phyloP scores from a whole-genome alignment of 2,329 filamentous ascomycete genomes.

The Aspergillus cejpii region DNA sequence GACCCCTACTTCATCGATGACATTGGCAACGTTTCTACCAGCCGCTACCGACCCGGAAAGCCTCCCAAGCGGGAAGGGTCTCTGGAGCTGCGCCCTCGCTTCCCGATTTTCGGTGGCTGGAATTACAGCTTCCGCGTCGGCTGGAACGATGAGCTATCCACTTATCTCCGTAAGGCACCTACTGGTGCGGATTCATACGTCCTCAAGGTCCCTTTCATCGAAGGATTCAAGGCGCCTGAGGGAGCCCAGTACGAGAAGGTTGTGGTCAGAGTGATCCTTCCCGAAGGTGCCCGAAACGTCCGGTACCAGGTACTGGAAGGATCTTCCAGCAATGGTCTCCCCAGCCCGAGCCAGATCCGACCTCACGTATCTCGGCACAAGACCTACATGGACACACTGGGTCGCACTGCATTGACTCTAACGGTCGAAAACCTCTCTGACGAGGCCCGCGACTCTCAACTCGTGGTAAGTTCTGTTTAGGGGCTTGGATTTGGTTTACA shows the following conservation, averaged over 20 bases:
- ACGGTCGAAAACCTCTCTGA: constrained; percentile 83
- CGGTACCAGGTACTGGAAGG: constrained; percentile 67
- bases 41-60: constrained; percentile 61
- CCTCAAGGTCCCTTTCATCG: constrained; percentile 84
- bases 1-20: constrained; percentile 94
- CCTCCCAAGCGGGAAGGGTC: constrained; percentile 68
- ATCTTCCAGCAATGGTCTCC: constrained; percentile 58
- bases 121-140: constrained; percentile 96
- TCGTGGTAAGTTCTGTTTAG: constrained; percentile 51
- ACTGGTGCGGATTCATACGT: constrained; percentile 65
- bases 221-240: constrained; percentile 80
- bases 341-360: constrained; percentile 49
- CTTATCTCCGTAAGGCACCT: constrained; percentile 60
- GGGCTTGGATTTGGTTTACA: not conserved
- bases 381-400: constrained; percentile 90
- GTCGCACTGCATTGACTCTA: constrained; percentile 73
- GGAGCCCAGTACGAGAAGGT: constrained; percentile 80
- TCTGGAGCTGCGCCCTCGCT: constrained; percentile 85
- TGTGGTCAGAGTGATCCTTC: constrained; percentile 73
- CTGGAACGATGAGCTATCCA: constrained; percentile 81
- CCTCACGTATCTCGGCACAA: constrained; percentile 61
- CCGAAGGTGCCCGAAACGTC: constrained; percentile 70
- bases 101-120: constrained; percentile 96
- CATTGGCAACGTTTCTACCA: constrained; percentile 95
- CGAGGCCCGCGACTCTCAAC: constrained; percentile 73